These are phyloP conservation scores for Solanum habrochaites DNA, from an alignment of 257 asterid genomes.

Conservation along the genomic window DNA sequence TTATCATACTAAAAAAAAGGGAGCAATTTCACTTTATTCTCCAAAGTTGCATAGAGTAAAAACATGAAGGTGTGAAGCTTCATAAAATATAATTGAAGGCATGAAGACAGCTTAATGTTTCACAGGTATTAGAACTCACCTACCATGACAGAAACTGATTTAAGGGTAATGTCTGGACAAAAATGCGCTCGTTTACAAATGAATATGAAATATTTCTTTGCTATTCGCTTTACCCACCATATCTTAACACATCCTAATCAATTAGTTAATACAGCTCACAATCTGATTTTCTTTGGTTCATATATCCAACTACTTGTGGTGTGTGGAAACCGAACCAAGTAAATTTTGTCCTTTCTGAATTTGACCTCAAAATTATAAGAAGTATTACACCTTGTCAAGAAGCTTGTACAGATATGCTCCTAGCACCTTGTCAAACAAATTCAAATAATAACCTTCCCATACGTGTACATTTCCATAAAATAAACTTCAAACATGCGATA, in stretches of 20 bases:
- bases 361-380: neutral
- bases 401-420: neutral
- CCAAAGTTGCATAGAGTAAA: neutral
- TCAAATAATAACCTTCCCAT: neutral
- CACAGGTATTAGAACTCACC: neutral
- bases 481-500: neutral
- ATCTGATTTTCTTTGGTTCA: neutral
- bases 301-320: neutral
- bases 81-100: neutral
- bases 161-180: neutral
- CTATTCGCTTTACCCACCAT: neutral
- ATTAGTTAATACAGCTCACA: neutral
- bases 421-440: neutral
- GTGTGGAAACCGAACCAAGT: neutral
- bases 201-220: neutral
- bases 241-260: neutral
- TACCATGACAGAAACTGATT: neutral
- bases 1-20: neutral
- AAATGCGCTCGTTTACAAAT: conserved; percentile 1
- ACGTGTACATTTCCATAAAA: neutral
- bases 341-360: neutral
- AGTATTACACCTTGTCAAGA: neutral
- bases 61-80: neutral
- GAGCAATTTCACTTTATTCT: neutral
- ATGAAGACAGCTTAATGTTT: neutral